A percentile compares a stretch with the other conserved stretches of the same genome.
phyloP scores from a whole-genome alignment of 2,329 filamentous ascomycete genomes.

The Huntiella omanensis region DNA sequence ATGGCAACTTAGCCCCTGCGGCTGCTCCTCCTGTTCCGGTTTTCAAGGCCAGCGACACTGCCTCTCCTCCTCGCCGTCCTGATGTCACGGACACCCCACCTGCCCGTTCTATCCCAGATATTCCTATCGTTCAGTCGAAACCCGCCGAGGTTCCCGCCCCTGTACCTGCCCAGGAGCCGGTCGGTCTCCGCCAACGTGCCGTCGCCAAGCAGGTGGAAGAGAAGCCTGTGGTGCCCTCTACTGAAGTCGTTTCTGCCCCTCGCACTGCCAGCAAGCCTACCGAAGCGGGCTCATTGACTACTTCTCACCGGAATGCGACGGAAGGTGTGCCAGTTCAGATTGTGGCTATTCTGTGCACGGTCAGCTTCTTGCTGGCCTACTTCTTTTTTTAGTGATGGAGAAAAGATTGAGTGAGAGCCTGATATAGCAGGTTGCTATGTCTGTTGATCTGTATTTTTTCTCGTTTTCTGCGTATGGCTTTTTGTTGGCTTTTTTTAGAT shows the following conservation, averaged over 20 bases:
- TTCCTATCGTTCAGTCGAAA: neutral
- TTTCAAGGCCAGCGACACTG: neutral
- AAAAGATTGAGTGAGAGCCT: neutral
- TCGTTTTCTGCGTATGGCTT: neutral
- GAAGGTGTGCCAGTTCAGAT: slow-evolving; percentile 78
- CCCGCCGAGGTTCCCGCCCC: too few relatives aligned
- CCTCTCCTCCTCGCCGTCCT: neutral
- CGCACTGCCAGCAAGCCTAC: neutral
- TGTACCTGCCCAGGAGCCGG: slow-evolving; percentile 1
- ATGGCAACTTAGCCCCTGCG: slow-evolving; percentile 18
- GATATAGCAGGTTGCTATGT: neutral
- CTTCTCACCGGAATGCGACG: slow-evolving; percentile 8
- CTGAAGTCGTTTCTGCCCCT: neutral
- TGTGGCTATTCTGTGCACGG: slow-evolving; percentile 63
- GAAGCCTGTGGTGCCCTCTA: neutral
- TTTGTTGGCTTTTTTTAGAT: neutral
- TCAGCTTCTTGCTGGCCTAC: slow-evolving; percentile 88
- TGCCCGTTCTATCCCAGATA: too few relatives aligned
- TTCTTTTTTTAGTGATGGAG: slow-evolving; percentile 58
- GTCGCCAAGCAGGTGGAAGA: slow-evolving; percentile 1
- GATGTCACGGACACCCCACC: too few relatives aligned
- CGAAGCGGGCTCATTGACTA: neutral
- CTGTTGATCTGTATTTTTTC: neutral
- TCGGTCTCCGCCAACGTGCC: slow-evolving; percentile 8
- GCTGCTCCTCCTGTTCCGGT: neutral